A percentile compares a stretch with the other conserved stretches of the same genome.
Evolutionary conservation across 83 land plant genomes (phyloP).

Genomic region (Picea mariana): DNA sequence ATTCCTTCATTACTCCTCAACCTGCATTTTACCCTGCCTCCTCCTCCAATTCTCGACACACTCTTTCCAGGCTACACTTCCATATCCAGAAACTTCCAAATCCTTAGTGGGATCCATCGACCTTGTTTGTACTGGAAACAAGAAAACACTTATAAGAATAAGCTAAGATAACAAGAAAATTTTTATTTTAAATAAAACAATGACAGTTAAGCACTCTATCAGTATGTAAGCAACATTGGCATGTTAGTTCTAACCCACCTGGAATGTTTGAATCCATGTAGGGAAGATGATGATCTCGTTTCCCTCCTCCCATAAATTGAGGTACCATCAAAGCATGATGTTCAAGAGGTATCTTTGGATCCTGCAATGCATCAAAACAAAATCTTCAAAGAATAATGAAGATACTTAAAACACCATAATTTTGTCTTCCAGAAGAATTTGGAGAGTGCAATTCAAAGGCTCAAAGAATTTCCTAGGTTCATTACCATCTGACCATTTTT

Average conservation of each 20-base stretch:
- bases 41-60: constrained; percentile 68
- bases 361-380: constrained; percentile 42
- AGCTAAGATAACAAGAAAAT: constrained; percentile 46
- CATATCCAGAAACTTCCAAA: constrained; percentile 36
- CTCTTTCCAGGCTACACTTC: constrained; percentile 66
- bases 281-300: constrained; percentile 55
- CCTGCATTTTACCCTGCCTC: constrained; percentile 50
- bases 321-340: constrained; percentile 51
- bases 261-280: constrained; percentile 26
- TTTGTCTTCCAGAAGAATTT: neutral
- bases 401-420: neutral
- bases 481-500: constrained; percentile 58
- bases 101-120: constrained; percentile 56
- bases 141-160: constrained; percentile 24
- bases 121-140: constrained; percentile 43
- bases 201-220: neutral
- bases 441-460: neutral
- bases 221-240: neutral
- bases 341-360: constrained; percentile 60
- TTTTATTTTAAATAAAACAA: constrained; percentile 22
- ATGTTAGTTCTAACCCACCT: neutral
- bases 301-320: too few relatives aligned
- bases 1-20: neutral
- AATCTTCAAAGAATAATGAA: constrained; percentile 9
- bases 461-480: neutral